Base-by-base conservation (phyloP, 2,329 filamentous ascomycete species). In the Epichloe gansuensis region DNA sequence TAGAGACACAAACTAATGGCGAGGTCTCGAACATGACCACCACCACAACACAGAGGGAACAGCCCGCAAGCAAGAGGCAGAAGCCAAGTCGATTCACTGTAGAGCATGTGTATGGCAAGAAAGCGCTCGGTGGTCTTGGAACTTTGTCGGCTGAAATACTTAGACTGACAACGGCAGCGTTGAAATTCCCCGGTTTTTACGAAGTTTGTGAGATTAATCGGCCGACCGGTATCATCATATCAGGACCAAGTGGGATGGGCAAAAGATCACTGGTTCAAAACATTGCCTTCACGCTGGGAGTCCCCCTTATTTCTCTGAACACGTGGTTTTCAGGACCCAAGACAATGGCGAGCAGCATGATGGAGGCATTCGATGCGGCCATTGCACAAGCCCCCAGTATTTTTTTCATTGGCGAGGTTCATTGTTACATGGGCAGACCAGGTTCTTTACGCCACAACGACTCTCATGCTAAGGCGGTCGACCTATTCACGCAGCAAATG, bases 331-430 rank as follows among this genome's bases (percentile, higher is more conserved):
- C 61, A 2, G 68, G 71, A n/a, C 59, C 60, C 0, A 70, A 73
- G 42, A 67, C 68, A 31, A 56, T 70, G 52, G 67, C 67, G 38
- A 71, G 64, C 58, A 68, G 64, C 36, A 53, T 73, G 0, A 59
- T 60, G 3, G 71, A 73, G 23, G 69, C 68, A 2, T 57, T 72
- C 1, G 90, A 97, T 12, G 87, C 93, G 62, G 93, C 93, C 0
- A 88, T 87, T 64, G 78, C 81, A 51, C 76, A 90, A 39, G 90
- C 91, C 0, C 93, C 93, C 0, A 95, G 89, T 61, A 74, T 98
- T 5, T 77, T 98, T 4, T 94, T 96, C 62, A 86, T 97, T 53
- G 89, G 95, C 59, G 85, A 95, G 59, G 87, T 97, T 50, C 90
- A 98, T 66, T 57, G 59, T 53, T 84, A 85, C 4, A 93, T 97